Evolutionary conservation across 805 yeast genomes (phyloP).

Genomic region (Cyberlindnera amylophila): DNA sequence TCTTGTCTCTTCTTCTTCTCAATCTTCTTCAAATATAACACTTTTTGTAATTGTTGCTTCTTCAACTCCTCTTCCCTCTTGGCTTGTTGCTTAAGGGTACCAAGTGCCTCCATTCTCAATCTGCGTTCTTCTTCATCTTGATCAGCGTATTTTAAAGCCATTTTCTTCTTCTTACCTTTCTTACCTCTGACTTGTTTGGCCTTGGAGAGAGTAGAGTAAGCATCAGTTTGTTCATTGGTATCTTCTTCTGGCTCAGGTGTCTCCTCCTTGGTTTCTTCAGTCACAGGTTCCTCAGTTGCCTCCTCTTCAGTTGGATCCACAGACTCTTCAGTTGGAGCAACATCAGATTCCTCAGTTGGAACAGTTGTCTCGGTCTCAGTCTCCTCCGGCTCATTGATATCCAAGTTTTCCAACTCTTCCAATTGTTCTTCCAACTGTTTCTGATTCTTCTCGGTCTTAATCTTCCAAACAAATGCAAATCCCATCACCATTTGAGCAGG

Average conservation of each 20-base stretch:
- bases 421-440: constrained; percentile 30
- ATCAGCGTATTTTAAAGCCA: constrained; percentile 76
- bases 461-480: constrained; percentile 72
- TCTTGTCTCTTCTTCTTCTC: constrained; percentile 35
- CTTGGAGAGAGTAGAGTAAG: constrained; percentile 4
- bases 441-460: constrained; percentile 52
- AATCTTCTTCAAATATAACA: constrained; percentile 32
- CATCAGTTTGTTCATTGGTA: constrained; percentile 8
- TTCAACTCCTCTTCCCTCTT: constrained; percentile 34
- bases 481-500: constrained; percentile 91
- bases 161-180: constrained; percentile 78
- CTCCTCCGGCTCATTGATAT: constrained; percentile 12
- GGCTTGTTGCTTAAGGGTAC: constrained; percentile 65
- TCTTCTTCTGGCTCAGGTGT: constrained; percentile 5
- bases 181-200: constrained; percentile 66
- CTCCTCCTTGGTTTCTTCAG: constrained; percentile 2
- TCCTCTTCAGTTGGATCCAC: constrained; percentile 8
- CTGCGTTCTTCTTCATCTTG: constrained; percentile 88
- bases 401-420: constrained; percentile 21
- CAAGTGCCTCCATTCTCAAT: constrained; percentile 74
- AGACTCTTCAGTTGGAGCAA: too few species aligned
- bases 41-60: constrained; percentile 32
- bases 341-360: too few species aligned
- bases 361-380: constrained; percentile 6
- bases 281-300: constrained; percentile 13